Evolutionary conservation across 164 flowering plant genomes (phyloP).

Genomic region (Akebia trifoliata): DNA sequence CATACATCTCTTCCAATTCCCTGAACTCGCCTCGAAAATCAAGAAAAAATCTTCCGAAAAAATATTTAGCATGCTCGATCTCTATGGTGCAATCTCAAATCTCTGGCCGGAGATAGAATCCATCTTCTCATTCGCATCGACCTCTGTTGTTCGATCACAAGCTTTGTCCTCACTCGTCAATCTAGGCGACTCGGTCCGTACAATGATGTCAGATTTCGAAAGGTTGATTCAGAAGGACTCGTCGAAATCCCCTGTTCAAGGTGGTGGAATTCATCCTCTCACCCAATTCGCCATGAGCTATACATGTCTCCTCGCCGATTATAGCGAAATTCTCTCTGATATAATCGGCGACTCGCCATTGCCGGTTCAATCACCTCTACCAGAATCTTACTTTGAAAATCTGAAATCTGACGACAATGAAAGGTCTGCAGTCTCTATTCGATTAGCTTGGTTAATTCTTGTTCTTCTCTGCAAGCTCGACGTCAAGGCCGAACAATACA

Average conservation of each 20-base stretch:
- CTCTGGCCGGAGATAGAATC: slow-evolving; percentile 54
- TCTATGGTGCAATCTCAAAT: slow-evolving; percentile 49
- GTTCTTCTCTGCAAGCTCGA: slow-evolving; percentile 70
- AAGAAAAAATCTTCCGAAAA: slow-evolving; percentile 50
- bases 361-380: slow-evolving; percentile 28
- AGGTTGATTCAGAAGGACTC: slow-evolving; percentile 43
- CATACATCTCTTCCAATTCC: slow-evolving; percentile 41
- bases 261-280: slow-evolving; percentile 54
- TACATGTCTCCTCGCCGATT: slow-evolving; percentile 41
- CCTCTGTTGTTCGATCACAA: slow-evolving; percentile 34
- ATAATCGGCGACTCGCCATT: slow-evolving; percentile 37
- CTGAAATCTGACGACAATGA: slow-evolving; percentile 21
- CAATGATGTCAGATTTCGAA: slow-evolving; percentile 49
- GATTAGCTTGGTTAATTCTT: slow-evolving; percentile 59
- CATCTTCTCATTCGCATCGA: slow-evolving; percentile 52
- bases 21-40: slow-evolving; percentile 38
- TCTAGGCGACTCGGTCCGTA: slow-evolving; percentile 50
- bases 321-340: slow-evolving; percentile 37
- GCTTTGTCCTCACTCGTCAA: slow-evolving; percentile 36
- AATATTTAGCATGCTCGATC: slow-evolving; percentile 50
- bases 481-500: slow-evolving; percentile 47
- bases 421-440: slow-evolving; percentile 24
- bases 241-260: slow-evolving; percentile 29
- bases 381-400: slow-evolving; percentile 28
- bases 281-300: slow-evolving; percentile 44